Evolutionary conservation across 1,284 basidiomycete species (phyloP).

Genomic region (Rhodotorula glutinis): DNA sequence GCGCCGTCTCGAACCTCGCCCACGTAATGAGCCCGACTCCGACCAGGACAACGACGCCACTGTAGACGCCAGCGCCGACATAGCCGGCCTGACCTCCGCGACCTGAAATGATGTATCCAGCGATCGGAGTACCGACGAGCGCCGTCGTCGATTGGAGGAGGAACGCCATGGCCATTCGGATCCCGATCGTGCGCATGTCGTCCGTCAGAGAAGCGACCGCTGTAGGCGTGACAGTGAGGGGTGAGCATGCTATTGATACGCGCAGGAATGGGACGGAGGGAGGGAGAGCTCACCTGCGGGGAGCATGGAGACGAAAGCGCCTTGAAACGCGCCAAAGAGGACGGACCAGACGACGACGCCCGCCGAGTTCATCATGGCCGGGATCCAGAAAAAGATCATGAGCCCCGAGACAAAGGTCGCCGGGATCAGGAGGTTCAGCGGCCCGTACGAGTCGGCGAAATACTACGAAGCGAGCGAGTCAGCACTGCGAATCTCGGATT

Average conservation of each 20-base stretch:
- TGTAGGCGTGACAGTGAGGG: no score
- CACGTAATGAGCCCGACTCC: constrained; percentile 34
- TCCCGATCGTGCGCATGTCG: constrained; percentile 31
- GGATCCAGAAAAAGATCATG: constrained; percentile 39
- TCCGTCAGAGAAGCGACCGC: constrained; percentile 24
- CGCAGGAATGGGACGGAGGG: no score
- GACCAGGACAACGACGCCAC: constrained; percentile 38
- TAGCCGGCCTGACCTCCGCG: constrained; percentile 36
- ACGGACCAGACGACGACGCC: constrained; percentile 45
- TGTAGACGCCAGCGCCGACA: constrained; percentile 41
- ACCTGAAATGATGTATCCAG: constrained; percentile 44
- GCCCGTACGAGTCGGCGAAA: constrained; percentile 41
- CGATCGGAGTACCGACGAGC: constrained; percentile 44
- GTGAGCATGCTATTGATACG: no score
- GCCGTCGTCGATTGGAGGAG: constrained; percentile 43
- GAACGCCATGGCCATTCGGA: constrained; percentile 42
- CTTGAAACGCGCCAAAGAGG: constrained; percentile 45
- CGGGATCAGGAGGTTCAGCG: constrained; percentile 37
- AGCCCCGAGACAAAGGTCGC: constrained; percentile 21
- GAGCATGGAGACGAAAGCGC: constrained; percentile 29
- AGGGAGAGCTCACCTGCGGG: constrained; percentile 17
- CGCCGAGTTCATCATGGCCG: constrained; percentile 27
- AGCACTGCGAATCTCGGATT: not conserved
- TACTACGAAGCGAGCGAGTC: not conserved
- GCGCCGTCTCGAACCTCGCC: constrained; percentile 25